phyloP scores from a whole-genome alignment of 2,329 filamentous ascomycete genomes.

The Alternaria brassicicola region DNA sequence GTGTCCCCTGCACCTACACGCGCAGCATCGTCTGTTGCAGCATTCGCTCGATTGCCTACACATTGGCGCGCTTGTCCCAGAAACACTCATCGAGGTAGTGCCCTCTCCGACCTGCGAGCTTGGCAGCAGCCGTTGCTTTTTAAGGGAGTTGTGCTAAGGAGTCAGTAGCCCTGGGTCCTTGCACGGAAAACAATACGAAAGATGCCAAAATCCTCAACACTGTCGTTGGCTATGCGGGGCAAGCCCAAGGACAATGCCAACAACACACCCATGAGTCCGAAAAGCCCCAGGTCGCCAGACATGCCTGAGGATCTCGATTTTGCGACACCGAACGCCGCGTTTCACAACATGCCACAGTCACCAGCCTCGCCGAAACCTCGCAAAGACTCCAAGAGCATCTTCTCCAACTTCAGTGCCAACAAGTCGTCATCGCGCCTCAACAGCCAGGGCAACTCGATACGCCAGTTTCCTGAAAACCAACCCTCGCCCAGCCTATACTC shows the following conservation, averaged over 20 bases:
- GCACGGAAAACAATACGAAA: constrained; percentile 41
- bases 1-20: constrained; percentile 17
- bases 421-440: constrained; percentile 54
- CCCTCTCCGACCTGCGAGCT: constrained; percentile 10
- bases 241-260: constrained; percentile 36
- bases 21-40: constrained; percentile 24
- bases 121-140: constrained; percentile 5
- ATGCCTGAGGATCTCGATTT: constrained; percentile 32
- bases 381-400: constrained; percentile 53
- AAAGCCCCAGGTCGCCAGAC: constrained; percentile 42
- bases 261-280: constrained; percentile 41
- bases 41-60: constrained; percentile 21
- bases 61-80: constrained; percentile 21
- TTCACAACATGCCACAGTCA: constrained; percentile 40
- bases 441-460: constrained; percentile 44
- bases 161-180: constrained; percentile 29
- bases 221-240: constrained; percentile 47
- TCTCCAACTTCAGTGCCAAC: constrained; percentile 56
- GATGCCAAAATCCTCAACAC: constrained; percentile 49
- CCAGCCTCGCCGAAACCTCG: constrained; percentile 45
- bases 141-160: constrained; percentile 28
- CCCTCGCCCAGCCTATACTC: constrained; percentile 45
- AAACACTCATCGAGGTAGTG: constrained; percentile 37
- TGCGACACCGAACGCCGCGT: constrained; percentile 39
- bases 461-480: constrained; percentile 44